Percentiles rank a stretch among this genome's conserved stretches.
These are phyloP conservation scores for Neonectria neomacrospora DNA, from an alignment of 2,329 filamentous ascomycete genomes.

Conservation along the genomic window DNA sequence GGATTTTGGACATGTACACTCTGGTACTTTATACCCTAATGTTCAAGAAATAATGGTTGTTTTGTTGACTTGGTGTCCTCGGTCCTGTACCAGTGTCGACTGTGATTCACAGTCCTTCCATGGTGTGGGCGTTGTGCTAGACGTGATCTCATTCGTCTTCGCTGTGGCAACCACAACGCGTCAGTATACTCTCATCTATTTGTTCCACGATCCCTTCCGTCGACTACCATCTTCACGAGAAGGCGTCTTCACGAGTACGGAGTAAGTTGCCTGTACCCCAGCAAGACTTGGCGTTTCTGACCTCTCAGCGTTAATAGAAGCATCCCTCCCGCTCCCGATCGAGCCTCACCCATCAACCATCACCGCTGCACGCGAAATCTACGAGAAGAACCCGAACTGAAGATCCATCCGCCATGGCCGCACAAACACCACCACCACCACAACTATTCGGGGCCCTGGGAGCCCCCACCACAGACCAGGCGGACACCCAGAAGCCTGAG, in stretches of 20 bases:
- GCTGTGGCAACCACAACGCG: background rate
- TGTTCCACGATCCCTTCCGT: background rate
- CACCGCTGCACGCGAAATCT: background rate
- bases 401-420: background rate
- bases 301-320: background rate
- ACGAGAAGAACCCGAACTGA: background rate
- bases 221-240: background rate
- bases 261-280: background rate
- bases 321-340: background rate
- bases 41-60: conserved; percentile 13
- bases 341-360: background rate
- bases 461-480: background rate
- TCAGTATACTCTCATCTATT: background rate
- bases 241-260: background rate
- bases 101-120: background rate
- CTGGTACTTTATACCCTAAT: conserved; percentile 26
- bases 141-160: no score
- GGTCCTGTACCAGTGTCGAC: background rate
- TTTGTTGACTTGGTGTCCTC: background rate
- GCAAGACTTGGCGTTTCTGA: background rate
- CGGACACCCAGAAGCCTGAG: background rate
- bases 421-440: background rate
- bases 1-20: conserved; percentile 16
- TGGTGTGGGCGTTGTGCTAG: background rate
- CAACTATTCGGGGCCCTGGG: no score